Evolutionary conservation across 1,284 basidiomycete genomes (phyloP), one percentile per base, ranked within the genome.

Genomic region (Papiliotrema flavescens): DNA sequence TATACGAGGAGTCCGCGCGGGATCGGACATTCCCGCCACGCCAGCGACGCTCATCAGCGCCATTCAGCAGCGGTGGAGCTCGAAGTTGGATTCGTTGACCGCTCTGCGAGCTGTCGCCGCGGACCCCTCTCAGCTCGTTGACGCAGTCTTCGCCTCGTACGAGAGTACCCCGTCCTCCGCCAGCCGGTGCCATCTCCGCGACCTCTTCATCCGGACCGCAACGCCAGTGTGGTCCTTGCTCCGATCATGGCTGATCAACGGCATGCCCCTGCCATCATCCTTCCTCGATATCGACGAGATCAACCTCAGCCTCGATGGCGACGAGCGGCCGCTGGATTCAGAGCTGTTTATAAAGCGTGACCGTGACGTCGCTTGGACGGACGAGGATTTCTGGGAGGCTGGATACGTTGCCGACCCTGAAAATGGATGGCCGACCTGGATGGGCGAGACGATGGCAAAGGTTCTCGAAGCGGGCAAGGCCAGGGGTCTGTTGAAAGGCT

Each of bases 281-380:
- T 44, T 71, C 7, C 36, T 53, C 8, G 43, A 61, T 17, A 44
- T 53, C 3, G 62, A 69, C 45, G 56, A 62, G 39, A 40, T 63
- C 35, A 35, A 36, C 8, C 28, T 43, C 1, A 20, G 44, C 40
- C 55, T 42, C 15, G 66, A 67, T 19, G 63, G 63, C 15, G 49
- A 78, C 71, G 64, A 77, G 66, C 72, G 79, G 22, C 73, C 85
- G 1, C 82, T 89, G 17, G 84, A 85, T 14, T 42, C 56, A 7
- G 90, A 93, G 67, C 90, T 90, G 75, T 91, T 90, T 73, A 83
- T 92, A 51, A 84, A 87, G 63, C 61, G 83, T 80, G 65, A 89
- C 81, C 67, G 84, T 81, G 57, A 79, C 84, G 59, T 82, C 76
- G n/a, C 71, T 83, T 58, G 73, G 84, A 64, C 85, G 83, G 73